These are phyloP conservation scores for Paragyromitra xinjiangensis DNA, from an alignment of 495 filamentous ascomycete species.

Conservation along the genomic window DNA sequence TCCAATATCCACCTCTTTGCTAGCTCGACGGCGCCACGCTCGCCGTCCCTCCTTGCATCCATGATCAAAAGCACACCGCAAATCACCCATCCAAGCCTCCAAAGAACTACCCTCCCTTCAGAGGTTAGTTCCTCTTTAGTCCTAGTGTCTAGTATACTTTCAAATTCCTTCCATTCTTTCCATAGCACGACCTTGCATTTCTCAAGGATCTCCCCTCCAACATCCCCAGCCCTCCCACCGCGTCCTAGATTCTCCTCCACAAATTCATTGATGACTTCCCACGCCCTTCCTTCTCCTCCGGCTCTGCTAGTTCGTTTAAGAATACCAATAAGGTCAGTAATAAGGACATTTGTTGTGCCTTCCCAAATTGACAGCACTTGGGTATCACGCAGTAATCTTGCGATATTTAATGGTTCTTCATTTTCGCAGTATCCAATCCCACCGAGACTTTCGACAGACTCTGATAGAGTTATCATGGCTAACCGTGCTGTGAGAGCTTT, in stretches of 20 bases:
- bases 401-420: constrained; percentile 70
- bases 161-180: constrained; percentile 54
- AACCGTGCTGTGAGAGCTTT: constrained; percentile 72
- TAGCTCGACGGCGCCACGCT: constrained; percentile 50
- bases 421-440: constrained; percentile 80
- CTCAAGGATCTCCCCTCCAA: constrained; percentile 53
- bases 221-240: constrained; percentile 47
- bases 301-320: constrained; percentile 60
- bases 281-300: constrained; percentile 51
- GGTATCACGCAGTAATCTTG: constrained; percentile 71
- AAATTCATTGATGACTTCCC: constrained; percentile 54
- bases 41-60: constrained; percentile 54
- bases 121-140: constrained; percentile 54
- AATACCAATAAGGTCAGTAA: constrained; percentile 68
- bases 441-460: constrained; percentile 75
- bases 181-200: constrained; percentile 55
- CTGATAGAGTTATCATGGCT: constrained; percentile 64
- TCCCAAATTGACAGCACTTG: constrained; percentile 77
- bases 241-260: constrained; percentile 55
- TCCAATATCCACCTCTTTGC: constrained; percentile 55
- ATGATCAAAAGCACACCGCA: constrained; percentile 55
- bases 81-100: constrained; percentile 54
- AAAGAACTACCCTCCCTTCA: constrained; percentile 52
- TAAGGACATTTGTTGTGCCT: constrained; percentile 76
- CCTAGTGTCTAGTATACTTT: constrained; percentile 45